A percentile compares a stretch with the other conserved stretches of the same genome.
Conservation (phyloP, 768 basidiomycete species). For the Chalciporus sphaerocephalus region DNA sequence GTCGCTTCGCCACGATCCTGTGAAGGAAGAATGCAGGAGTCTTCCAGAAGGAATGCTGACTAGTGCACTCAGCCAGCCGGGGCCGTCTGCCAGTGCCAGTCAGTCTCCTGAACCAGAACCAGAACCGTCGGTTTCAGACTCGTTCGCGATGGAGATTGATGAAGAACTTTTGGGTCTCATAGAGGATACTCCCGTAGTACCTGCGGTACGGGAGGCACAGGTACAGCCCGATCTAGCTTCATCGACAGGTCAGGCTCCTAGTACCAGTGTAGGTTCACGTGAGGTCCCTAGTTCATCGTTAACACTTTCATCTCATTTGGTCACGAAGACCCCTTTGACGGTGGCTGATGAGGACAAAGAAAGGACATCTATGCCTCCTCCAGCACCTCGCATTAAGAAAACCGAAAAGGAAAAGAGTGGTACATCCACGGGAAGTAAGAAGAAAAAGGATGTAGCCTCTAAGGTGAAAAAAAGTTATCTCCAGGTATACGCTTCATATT, state of each 20-base stretch:
- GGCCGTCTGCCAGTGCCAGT: constrained; percentile 5
- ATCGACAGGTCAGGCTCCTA: not conserved
- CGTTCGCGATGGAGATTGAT: constrained; percentile 44
- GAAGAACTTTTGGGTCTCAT: constrained; percentile 68
- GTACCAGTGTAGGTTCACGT: not conserved
- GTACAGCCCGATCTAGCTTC: not conserved
- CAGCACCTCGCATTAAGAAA: constrained; percentile 26
- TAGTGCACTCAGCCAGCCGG: not conserved
- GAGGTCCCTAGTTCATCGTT: constrained; percentile 1
- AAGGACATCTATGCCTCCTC: constrained; percentile 60
- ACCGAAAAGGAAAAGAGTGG: constrained; percentile 21
- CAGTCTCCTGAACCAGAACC: constrained; percentile 9
- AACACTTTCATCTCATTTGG: constrained; percentile 4
- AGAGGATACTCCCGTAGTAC: constrained; percentile 40
- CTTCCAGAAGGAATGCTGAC: not conserved
- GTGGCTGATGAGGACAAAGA: constrained; percentile 30
- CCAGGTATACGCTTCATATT: not conserved
- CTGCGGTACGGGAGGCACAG: constrained; percentile 1
- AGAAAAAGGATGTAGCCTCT: constrained; percentile 25
- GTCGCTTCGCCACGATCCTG: constrained; percentile 3
- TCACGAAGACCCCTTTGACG: constrained; percentile 8
- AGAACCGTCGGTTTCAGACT: constrained; percentile 7
- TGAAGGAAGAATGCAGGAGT: constrained; percentile 3
- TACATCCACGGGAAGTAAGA: constrained; percentile 32
- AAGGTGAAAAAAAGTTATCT: constrained; percentile 16